Conservation (phyloP, 805 yeast species). For the Saccharomycopsis babjevae region DNA sequence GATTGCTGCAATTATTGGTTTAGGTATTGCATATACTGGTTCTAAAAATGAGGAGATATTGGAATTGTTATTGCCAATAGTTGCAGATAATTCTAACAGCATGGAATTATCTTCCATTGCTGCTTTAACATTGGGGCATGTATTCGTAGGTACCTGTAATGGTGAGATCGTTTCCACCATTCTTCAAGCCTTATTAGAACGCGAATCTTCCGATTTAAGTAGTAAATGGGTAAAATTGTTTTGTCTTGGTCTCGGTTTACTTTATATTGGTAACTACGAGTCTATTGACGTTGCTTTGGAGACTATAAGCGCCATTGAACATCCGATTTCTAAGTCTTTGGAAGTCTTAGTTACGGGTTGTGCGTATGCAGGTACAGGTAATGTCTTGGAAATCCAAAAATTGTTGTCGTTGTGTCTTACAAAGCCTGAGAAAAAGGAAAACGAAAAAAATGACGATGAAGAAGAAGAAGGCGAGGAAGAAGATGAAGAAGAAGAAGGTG, state of each 20-base stretch:
- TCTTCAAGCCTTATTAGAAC: slow-evolving; percentile 80
- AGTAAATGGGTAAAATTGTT: slow-evolving; percentile 84
- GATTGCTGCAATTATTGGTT: slow-evolving; percentile 78
- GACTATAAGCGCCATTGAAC: slow-evolving; percentile 89
- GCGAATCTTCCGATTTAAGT: slow-evolving; percentile 65
- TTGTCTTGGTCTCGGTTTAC: slow-evolving; percentile 83
- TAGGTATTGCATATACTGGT: slow-evolving; percentile 93
- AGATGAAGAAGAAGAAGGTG: slow-evolving; percentile 23
- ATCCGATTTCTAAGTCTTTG: slow-evolving; percentile 81
- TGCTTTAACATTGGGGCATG: slow-evolving; percentile 86
- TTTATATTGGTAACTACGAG: slow-evolving; percentile 89
- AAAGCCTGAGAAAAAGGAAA: slow-evolving; percentile 31
- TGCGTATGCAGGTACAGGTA: slow-evolving; percentile 96
- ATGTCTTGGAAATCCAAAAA: slow-evolving; percentile 87
- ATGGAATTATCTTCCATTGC: slow-evolving; percentile 79
- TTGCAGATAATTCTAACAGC: slow-evolving; percentile 63
- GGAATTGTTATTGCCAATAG: slow-evolving; percentile 67
- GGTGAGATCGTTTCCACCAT: slow-evolving; percentile 92
- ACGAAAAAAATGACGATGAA: slow-evolving; percentile 32
- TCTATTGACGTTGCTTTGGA: slow-evolving; percentile 91
- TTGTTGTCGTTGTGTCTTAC: slow-evolving; percentile 43
- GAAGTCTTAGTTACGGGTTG: slow-evolving; percentile 85
- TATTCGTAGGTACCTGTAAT: slow-evolving; percentile 90
- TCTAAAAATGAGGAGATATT: slow-evolving; percentile 78
- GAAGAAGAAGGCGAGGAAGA: slow-evolving; percentile 23